phyloP scores from a whole-genome alignment of 1,139 yeast genomes.

The Geotrichum bryndzae region DNA sequence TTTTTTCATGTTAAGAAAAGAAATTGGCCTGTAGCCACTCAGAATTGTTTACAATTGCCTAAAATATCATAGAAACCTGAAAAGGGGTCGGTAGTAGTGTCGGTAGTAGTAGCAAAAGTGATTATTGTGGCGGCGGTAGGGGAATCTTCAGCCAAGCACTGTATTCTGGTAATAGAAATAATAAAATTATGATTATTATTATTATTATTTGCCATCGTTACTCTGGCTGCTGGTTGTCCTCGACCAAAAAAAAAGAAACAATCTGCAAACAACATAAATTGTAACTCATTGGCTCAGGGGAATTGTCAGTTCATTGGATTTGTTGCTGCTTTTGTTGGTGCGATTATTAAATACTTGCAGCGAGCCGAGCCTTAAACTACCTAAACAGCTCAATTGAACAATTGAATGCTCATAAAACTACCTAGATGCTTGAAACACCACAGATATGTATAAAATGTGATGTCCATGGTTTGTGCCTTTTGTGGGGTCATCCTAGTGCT shows the following conservation, averaged over 20 bases:
- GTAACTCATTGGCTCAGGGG: background rate
- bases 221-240: background rate
- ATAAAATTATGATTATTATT: background rate
- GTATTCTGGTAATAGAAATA: background rate
- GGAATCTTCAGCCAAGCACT: background rate
- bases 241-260: background rate
- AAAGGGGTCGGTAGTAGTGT: background rate
- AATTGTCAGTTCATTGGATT: background rate
- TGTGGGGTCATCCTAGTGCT: too few species aligned
- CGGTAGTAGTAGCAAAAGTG: background rate
- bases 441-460: too few species aligned
- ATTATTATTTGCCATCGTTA: background rate
- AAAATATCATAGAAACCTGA: background rate
- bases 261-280: background rate
- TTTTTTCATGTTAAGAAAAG: background rate
- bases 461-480: too few species aligned
- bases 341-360: background rate
- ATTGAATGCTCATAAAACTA: background rate
- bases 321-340: background rate
- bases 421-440: too few species aligned
- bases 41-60: background rate
- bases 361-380: background rate
- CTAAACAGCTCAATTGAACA: background rate
- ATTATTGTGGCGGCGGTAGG: background rate
- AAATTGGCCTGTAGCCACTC: background rate